A percentile compares a stretch with the other conserved stretches of the same genome.
Conservation (phyloP, 1,284 basidiomycete genomes). For the Sphagnurus paluster region DNA sequence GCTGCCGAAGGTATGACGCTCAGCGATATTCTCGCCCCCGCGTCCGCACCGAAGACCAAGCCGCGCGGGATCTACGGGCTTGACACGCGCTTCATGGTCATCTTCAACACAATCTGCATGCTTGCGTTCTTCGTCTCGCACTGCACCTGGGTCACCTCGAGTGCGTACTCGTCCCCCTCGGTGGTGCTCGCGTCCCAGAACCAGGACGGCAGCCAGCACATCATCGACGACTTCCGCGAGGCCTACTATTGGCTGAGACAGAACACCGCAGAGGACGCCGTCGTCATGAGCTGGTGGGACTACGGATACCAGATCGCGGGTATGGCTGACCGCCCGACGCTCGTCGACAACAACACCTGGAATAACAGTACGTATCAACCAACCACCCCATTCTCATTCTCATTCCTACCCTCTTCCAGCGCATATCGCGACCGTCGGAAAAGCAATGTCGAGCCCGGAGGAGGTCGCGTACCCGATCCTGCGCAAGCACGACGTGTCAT, state of each 20-base stretch:
- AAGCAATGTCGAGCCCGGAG: slow-evolving; percentile 94
- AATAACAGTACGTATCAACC: slow-evolving; percentile 83
- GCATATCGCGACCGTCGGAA: slow-evolving; percentile 96
- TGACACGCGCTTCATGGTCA: slow-evolving; percentile 79
- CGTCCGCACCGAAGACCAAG: slow-evolving; percentile 39
- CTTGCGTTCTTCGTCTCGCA: slow-evolving; percentile 91
- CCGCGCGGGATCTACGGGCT: slow-evolving; percentile 78
- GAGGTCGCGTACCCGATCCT: slow-evolving; percentile 97
- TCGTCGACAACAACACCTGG: slow-evolving; percentile 99
- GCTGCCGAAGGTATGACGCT: slow-evolving; percentile 31
- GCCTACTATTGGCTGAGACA: slow-evolving; percentile 99
- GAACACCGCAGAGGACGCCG: slow-evolving; percentile 90
- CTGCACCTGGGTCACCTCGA: slow-evolving; percentile 96
- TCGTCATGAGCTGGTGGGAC: slow-evolving; percentile 99
- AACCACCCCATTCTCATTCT: neutral
- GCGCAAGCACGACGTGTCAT: slow-evolving; percentile 97
- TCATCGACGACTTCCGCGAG: slow-evolving; percentile 99
- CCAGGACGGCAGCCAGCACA: slow-evolving; percentile 86
- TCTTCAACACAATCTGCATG: slow-evolving; percentile 79
- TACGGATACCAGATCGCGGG: slow-evolving; percentile 99
- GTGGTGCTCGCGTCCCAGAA: slow-evolving; percentile 88
- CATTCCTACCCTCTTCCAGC: slow-evolving; percentile 41
- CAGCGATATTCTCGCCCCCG: slow-evolving; percentile 44
- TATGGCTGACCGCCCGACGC: slow-evolving; percentile 95
- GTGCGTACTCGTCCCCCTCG: slow-evolving; percentile 96